Evolutionary conservation across 2,329 filamentous ascomycete genomes (phyloP).

Genomic region (Lizonia empirigonia): DNA sequence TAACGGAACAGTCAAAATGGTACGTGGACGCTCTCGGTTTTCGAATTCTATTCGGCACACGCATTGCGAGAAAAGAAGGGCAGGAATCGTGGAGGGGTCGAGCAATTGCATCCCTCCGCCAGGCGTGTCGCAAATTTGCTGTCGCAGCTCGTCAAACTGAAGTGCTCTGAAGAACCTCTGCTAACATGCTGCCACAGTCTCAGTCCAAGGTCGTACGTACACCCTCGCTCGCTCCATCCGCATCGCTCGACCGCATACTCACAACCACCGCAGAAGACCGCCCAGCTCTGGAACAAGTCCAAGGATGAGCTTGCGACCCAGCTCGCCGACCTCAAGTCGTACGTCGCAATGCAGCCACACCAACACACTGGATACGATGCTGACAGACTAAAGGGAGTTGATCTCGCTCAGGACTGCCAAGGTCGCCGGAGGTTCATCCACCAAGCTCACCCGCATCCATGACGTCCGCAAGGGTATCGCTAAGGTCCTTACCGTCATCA

Average conservation of each 20-base stretch:
- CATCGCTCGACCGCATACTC: constrained; percentile 43
- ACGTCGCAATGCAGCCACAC: constrained; percentile 24
- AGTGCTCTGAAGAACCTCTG: constrained; percentile 2
- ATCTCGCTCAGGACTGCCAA: constrained; percentile 97
- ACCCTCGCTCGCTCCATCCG: constrained; percentile 19
- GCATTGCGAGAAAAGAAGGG: constrained; percentile 20
- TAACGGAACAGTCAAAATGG: constrained; percentile 48
- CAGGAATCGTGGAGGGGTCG: constrained; percentile 16
- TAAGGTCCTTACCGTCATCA: constrained; percentile 98
- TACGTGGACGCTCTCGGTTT: constrained; percentile 36
- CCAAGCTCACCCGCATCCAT: constrained; percentile 82
- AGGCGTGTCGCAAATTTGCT: constrained; percentile 31
- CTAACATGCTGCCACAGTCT: constrained; percentile 15
- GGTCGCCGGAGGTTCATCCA: constrained; percentile 87
- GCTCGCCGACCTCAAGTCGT: constrained; percentile 48
- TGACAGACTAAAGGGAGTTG: constrained; percentile 67
- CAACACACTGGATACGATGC: constrained; percentile 23
- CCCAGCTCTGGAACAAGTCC: constrained; percentile 97
- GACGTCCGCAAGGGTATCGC: constrained; percentile 99
- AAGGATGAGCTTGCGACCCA: constrained; percentile 95
- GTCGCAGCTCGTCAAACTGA: constrained; percentile 8
- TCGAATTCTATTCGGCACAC: constrained; percentile 9
- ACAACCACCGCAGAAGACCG: constrained; percentile 69
- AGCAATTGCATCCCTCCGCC: constrained; percentile 24
- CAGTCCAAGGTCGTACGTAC: constrained; percentile 64